Evolutionary conservation across 2,329 filamentous ascomycete species (phyloP).

Genomic region (Blastomyces percursus): DNA sequence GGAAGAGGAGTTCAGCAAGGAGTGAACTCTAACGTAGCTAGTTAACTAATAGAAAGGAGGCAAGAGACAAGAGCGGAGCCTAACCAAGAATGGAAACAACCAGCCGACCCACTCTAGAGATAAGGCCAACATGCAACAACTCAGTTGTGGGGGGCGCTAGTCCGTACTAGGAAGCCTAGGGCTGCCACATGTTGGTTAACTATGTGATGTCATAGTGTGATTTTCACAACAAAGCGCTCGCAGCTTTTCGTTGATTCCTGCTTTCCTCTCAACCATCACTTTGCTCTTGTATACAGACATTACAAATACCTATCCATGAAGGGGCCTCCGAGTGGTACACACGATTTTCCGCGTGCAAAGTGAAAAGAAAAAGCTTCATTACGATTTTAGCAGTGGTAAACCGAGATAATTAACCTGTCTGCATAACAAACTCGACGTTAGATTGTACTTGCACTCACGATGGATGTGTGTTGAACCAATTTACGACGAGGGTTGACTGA

Average conservation of each 20-base stretch:
- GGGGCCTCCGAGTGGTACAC: background rate
- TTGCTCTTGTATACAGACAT: background rate
- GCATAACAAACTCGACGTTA: background rate
- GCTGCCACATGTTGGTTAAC: background rate
- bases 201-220: background rate
- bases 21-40: too few relatives aligned
- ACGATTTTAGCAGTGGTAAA: background rate
- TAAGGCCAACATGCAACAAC: too few relatives aligned
- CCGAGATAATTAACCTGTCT: too few relatives aligned
- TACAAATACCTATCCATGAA: background rate
- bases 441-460: background rate
- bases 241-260: background rate
- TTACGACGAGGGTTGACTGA: background rate
- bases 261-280: background rate
- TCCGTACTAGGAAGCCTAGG: too few relatives aligned
- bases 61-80: too few relatives aligned
- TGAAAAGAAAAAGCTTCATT: background rate
- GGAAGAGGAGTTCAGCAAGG: too few relatives aligned
- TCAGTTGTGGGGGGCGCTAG: too few relatives aligned
- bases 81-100: too few relatives aligned
- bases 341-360: background rate
- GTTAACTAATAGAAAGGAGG: too few relatives aligned
- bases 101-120: too few relatives aligned
- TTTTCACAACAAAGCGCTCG: background rate
- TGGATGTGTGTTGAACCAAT: constrained; percentile 14